Conservation (phyloP, 768 basidiomycete genomes). For the Psilocybe cubensis region DNA sequence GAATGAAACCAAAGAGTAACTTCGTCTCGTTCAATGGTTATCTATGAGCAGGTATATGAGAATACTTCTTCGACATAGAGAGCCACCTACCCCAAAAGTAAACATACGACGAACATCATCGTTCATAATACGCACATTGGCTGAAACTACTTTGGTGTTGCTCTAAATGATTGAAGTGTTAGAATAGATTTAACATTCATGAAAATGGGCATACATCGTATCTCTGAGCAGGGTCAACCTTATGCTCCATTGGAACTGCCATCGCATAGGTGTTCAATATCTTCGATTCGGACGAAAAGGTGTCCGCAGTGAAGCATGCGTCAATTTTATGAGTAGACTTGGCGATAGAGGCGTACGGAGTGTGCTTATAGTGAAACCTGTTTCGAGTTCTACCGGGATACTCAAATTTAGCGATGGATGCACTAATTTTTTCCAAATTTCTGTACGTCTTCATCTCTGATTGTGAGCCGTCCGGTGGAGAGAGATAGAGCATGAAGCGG, state of each 20-base stretch:
- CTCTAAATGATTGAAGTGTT: not conserved
- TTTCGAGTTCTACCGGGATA: no score
- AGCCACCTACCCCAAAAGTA: slow-evolving; percentile 1
- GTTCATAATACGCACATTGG: not conserved
- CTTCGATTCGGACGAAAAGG: no score
- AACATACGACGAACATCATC: not conserved
- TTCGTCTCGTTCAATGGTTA: not conserved
- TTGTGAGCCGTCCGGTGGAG: no score
- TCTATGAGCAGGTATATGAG: not conserved
- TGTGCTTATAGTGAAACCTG: no score
- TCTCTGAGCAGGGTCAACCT: no score
- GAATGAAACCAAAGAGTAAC: not conserved
- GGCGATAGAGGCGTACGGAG: not conserved
- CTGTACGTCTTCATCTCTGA: no score
- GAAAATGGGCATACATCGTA: no score
- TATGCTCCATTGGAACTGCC: not conserved
- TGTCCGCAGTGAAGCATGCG: not conserved
- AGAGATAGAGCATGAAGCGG: no score
- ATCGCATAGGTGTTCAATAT: not conserved
- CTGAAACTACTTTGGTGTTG: not conserved
- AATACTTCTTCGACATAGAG: not conserved
- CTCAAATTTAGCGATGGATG: no score
- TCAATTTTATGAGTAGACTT: not conserved
- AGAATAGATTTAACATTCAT: no score
- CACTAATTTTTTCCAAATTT: no score